Base-by-base conservation (phyloP, 73 alveolate genomes). In the Uronychia binucleata region DNA sequence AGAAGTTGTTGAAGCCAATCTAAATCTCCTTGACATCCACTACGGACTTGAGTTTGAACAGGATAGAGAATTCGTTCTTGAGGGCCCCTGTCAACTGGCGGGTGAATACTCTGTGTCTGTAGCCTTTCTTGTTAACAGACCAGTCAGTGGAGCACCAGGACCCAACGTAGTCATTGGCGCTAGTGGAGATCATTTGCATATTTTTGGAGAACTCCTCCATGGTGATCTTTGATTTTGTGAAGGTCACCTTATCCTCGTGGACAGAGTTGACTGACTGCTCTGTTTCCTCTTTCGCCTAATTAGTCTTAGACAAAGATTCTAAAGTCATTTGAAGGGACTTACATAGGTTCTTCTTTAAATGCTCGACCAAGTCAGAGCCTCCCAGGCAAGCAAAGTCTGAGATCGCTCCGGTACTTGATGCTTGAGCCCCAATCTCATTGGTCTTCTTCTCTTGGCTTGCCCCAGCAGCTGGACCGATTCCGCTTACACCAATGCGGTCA, bases 1-100 rank as follows among this genome's bases (percentile, higher is more conserved):
- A 88, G 81, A 83, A 88, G 46, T 88, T 88, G 33, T 78, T 88
- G 60, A 88, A 82, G 60, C 88, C 94, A 26, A 88, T 84, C 35
- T 88, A 77, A 26, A 88, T 88, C 59, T 88, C 94, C 59, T 79
- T 84, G 0, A 88, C 30, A 77, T 84, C 90, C 27, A 83, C 81
- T 27, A 28, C 82, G 25, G 67, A 27, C 5, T 77, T 78, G 1
- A 88, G 88, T 34, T 83, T 34, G 82, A 88, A 88, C 25, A 59
- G 81, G 1, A 88, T 46, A 79, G 82, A 83, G 33, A 83, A 74
- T 77, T 83, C 94, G 35, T 86, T 67, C 34, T 80, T 77, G 57
- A 32, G 75, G 28, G 30, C 11, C 1, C 84, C 87, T 8, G 67
- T 28, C n/a, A 88, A 33, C 0, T 83, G 67, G 29, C 79, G 77